Percentiles rank a stretch among this genome's conserved stretches.
These are phyloP conservation scores for Samsoniella hepiali DNA, from an alignment of 2,329 filamentous ascomycete species.

Conservation along the genomic window DNA sequence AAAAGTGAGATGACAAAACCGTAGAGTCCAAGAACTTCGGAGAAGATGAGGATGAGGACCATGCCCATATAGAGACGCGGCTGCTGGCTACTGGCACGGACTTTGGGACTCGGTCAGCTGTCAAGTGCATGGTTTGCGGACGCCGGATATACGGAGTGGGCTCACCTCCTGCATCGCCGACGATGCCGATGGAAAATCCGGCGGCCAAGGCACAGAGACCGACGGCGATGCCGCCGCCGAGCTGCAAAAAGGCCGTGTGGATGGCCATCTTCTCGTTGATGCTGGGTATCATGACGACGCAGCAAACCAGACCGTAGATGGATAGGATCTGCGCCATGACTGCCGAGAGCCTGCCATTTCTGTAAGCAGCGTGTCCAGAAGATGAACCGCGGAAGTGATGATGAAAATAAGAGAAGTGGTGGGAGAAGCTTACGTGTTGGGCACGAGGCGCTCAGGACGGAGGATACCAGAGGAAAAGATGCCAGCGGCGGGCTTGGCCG, in stretches of 20 bases:
- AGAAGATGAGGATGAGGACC: slow-evolving; percentile 47
- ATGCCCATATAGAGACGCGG: slow-evolving; percentile 45
- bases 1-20: slow-evolving; percentile 48
- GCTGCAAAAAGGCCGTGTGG: slow-evolving; percentile 42
- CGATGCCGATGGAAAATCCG: slow-evolving; percentile 45
- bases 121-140: neutral
- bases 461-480: slow-evolving; percentile 44
- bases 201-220: slow-evolving; percentile 45
- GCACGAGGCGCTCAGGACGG: slow-evolving; percentile 43
- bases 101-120: slow-evolving; percentile 24
- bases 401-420: neutral
- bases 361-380: neutral
- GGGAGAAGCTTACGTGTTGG: slow-evolving; percentile 35
- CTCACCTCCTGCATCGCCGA: slow-evolving; percentile 44
- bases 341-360: slow-evolving; percentile 34
- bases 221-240: slow-evolving; percentile 43
- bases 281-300: slow-evolving; percentile 42
- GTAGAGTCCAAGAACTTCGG: slow-evolving; percentile 45
- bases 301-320: slow-evolving; percentile 45
- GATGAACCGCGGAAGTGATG: neutral
- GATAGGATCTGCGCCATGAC: slow-evolving; percentile 48
- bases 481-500: slow-evolving; percentile 41
- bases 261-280: slow-evolving; percentile 41
- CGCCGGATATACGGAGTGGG: slow-evolving; percentile 1
- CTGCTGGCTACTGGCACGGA: slow-evolving; percentile 46